phyloP scores from a whole-genome alignment of 352 stramenopile genomes.

The Phytophthora citricola region DNA sequence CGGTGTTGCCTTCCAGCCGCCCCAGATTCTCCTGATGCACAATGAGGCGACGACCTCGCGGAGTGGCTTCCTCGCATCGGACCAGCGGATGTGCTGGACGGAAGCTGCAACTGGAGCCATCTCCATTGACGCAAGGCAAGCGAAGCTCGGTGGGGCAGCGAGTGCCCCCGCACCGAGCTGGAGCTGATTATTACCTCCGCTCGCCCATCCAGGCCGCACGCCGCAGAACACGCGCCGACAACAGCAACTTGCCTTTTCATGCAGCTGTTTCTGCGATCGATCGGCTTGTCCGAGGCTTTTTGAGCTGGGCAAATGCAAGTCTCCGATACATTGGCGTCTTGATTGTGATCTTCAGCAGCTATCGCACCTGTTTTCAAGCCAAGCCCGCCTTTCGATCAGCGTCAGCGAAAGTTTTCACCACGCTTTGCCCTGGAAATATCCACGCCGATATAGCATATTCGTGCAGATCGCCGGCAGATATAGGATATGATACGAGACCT shows the following conservation, averaged over 20 bases:
- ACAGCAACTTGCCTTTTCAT: constrained; percentile 36
- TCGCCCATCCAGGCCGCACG: constrained; percentile 22
- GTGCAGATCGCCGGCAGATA: neutral
- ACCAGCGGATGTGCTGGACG: constrained; percentile 14
- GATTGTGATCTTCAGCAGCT: constrained; percentile 16
- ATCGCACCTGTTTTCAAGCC: constrained; percentile 44
- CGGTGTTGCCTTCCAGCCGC: neutral
- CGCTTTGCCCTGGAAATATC: constrained; percentile 19
- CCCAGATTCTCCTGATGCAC: no score
- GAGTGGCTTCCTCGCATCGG: neutral
- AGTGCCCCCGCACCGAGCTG: constrained; percentile 17
- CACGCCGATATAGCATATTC: no score
- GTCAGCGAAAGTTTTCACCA: constrained; percentile 25
- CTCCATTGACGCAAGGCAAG: neutral
- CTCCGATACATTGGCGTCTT: constrained; percentile 1
- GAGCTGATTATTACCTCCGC: constrained; percentile 2
- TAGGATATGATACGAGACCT: neutral
- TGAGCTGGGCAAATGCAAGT: constrained; percentile 5
- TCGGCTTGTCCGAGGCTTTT: constrained; percentile 17
- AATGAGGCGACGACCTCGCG: no score
- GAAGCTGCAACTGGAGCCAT: constrained; percentile 1
- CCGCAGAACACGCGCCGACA: constrained; percentile 24
- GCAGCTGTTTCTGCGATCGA: constrained; percentile 40
- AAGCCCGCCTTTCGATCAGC: constrained; percentile 28
- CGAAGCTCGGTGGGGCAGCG: constrained; percentile 1